Percentiles rank a stretch among this genome's conserved stretches.
Conservation (phyloP, 2,329 filamentous ascomycete species). For the Calonectria naviculata region DNA sequence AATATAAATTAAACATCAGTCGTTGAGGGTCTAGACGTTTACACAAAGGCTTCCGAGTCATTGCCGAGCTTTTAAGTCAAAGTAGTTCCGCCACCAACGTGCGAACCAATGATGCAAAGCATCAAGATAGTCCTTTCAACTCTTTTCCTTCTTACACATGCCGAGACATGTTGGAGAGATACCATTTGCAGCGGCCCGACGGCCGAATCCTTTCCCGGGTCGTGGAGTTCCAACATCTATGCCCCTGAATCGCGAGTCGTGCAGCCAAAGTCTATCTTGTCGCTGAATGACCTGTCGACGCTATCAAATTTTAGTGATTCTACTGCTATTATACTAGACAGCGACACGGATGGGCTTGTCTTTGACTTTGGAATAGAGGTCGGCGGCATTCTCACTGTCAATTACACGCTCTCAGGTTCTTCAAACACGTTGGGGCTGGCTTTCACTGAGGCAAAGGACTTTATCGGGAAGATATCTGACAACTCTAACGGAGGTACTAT, state of each 20-base stretch:
- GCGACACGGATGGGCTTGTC: not conserved
- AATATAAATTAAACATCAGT: not conserved
- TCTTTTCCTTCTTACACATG: not conserved
- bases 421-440: not conserved
- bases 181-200: not conserved
- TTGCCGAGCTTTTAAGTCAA: not conserved
- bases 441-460: not conserved
- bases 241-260: not conserved
- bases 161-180: not conserved
- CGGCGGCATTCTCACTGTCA: not conserved
- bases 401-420: not conserved
- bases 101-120: not conserved
- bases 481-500: not conserved
- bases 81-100: not conserved
- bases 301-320: not conserved
- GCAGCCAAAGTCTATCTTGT: not conserved
- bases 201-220: not conserved
- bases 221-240: not conserved
- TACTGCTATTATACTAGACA: not conserved
- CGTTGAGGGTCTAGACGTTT: not conserved
- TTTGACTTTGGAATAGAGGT: not conserved
- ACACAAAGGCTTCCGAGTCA: not conserved
- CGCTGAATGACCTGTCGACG: not conserved
- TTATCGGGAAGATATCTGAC: not conserved
- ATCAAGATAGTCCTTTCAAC: not conserved